These are phyloP conservation scores for Prototheca wickerhamii DNA, from an alignment of 163 green algal genomes.

Conservation along the genomic window DNA sequence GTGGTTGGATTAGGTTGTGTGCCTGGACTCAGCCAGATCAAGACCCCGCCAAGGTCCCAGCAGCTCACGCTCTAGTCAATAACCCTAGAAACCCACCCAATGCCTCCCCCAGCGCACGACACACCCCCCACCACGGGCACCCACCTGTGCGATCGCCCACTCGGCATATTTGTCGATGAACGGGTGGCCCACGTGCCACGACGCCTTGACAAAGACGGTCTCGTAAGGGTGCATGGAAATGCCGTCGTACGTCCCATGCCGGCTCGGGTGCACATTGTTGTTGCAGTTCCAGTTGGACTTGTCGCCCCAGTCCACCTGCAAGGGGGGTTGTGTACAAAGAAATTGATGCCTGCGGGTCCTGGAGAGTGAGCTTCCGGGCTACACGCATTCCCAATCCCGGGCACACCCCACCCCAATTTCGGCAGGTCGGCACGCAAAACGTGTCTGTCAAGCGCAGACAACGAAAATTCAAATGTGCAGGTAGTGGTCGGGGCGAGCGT, in stretches of 20 bases:
- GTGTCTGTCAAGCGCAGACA: no score
- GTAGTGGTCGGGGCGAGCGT: no score
- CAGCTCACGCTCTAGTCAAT: background rate
- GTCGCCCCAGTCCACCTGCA: constrained; percentile 34
- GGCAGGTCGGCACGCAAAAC: background rate
- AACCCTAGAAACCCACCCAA: background rate
- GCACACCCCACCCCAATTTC: no score
- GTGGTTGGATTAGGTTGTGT: background rate
- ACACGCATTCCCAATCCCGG: no score
- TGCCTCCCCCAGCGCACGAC: background rate
- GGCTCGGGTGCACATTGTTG: constrained; percentile 42
- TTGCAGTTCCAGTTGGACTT: constrained; percentile 49
- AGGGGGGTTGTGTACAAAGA: background rate
- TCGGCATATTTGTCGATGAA: constrained; percentile 34
- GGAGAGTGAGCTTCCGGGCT: background rate
- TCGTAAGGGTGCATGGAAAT: constrained; percentile 50
- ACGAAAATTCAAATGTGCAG: no score
- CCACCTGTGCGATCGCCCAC: constrained; percentile 20
- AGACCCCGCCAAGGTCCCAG: background rate
- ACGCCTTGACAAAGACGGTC: constrained; percentile 47
- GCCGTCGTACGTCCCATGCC: constrained; percentile 41
- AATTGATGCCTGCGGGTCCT: background rate
- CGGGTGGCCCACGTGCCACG: constrained; percentile 47
- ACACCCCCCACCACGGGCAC: background rate
- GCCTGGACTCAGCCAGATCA: background rate